These are phyloP conservation scores for Diplocarpon mali DNA, from an alignment of 2,329 filamentous ascomycete species.

Conservation along the genomic window DNA sequence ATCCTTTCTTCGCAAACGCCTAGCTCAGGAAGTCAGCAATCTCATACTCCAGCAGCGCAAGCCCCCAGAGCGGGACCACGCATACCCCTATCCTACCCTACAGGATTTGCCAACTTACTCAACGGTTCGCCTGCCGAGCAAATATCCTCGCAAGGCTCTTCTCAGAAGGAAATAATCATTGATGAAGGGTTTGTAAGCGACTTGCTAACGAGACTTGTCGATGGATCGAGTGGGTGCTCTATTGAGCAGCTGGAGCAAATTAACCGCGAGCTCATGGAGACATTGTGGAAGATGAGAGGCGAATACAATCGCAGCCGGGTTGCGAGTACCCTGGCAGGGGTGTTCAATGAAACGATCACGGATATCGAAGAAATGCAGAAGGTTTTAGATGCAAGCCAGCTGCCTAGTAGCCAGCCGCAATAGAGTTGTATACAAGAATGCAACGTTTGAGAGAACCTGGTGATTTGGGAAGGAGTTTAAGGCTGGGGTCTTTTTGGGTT, in stretches of 20 bases:
- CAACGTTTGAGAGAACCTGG: neutral
- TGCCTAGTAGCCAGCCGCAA: slow-evolving; percentile 1
- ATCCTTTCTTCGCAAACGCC: slow-evolving; percentile 22
- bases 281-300: slow-evolving; percentile 67
- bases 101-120: slow-evolving; percentile 22
- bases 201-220: slow-evolving; percentile 17
- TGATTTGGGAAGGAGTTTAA: neutral
- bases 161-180: slow-evolving; percentile 28
- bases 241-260: slow-evolving; percentile 95
- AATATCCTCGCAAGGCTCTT: slow-evolving; percentile 21
- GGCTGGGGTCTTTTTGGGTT: too few relatives aligned
- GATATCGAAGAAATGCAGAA: slow-evolving; percentile 45
- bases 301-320: slow-evolving; percentile 80
- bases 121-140: slow-evolving; percentile 25
- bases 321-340: slow-evolving; percentile 46
- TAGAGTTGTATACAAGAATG: neutral
- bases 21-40: slow-evolving; percentile 24
- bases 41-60: slow-evolving; percentile 27
- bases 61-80: slow-evolving; percentile 29
- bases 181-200: slow-evolving; percentile 29
- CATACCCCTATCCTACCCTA: slow-evolving; percentile 13
- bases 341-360: slow-evolving; percentile 64
- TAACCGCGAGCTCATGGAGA: slow-evolving; percentile 81
- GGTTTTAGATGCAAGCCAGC: slow-evolving; percentile 22
- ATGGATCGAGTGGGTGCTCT: slow-evolving; percentile 29